Conservation (phyloP, 140 eudicot species). For the Flaveria floridana region DNA sequence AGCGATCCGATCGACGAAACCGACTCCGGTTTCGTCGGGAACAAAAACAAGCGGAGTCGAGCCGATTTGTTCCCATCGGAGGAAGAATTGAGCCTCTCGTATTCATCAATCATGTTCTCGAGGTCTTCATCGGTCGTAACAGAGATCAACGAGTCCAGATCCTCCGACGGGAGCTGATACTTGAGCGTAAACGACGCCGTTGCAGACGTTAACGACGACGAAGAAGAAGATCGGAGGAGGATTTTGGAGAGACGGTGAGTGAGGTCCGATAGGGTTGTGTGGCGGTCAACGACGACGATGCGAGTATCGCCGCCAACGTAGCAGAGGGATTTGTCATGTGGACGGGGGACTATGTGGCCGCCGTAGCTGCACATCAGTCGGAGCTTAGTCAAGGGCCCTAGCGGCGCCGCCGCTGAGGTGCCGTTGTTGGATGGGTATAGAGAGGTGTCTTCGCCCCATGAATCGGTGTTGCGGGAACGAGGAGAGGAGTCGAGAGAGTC, state of each 20-base stretch:
- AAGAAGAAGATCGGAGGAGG: conserved; percentile 43
- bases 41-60: conserved; percentile 63
- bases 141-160: conserved; percentile 81
- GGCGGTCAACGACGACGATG: conserved; percentile 81
- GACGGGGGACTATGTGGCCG: conserved; percentile 96
- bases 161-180: conserved; percentile 88
- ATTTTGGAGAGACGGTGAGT: conserved; percentile 66
- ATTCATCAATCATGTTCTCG: conserved; percentile 92
- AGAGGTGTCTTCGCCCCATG: conserved; percentile 48
- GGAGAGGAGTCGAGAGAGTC: conserved; percentile 69
- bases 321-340: conserved; percentile 78
- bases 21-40: conserved; percentile 60
- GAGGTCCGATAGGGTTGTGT: conserved; percentile 57
- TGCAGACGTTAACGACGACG: conserved; percentile 15
- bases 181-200: conserved; percentile 52
- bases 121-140: conserved; percentile 87
- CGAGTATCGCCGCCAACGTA: conserved; percentile 96
- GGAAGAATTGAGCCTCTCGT: conserved; percentile 51
- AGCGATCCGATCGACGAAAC: conserved; percentile 59
- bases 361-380: conserved; percentile 97
- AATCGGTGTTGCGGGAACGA: conserved; percentile 60
- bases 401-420: conserved; percentile 35
- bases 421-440: conserved; percentile 24
- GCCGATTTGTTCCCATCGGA: conserved; percentile 39
- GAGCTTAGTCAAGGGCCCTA: conserved; percentile 41